Percentiles rank a stretch among this genome's conserved stretches.
phyloP scores from a whole-genome alignment of 2,329 filamentous ascomycete species.

The Fusarium beomiforme region DNA sequence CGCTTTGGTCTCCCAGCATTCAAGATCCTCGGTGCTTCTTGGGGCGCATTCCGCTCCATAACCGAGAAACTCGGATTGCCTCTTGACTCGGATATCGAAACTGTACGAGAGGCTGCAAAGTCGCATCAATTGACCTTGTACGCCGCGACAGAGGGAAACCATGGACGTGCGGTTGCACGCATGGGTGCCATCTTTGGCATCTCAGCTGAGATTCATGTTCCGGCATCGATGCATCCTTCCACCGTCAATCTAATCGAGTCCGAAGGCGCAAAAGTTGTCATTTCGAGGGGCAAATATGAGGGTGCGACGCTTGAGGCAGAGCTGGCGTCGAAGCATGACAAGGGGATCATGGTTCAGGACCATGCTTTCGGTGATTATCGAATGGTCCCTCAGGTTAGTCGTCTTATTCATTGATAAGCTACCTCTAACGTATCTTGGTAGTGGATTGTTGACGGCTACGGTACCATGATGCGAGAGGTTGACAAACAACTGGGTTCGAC shows the following conservation, averaged over 20 bases:
- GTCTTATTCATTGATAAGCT: rapidly evolving
- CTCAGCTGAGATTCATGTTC: constrained; percentile 69
- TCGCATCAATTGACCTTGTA: constrained; percentile 57
- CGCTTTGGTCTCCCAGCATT: constrained; percentile 78
- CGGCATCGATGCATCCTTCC: constrained; percentile 62
- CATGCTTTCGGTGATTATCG: constrained; percentile 73
- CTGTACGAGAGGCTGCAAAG: constrained; percentile 50
- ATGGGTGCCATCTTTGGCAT: constrained; percentile 72
- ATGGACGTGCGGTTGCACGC: constrained; percentile 76
- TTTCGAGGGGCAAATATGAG: constrained; percentile 71
- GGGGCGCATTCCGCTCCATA: constrained; percentile 72
- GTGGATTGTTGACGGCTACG: constrained; percentile 83
- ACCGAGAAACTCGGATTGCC: constrained; percentile 55
- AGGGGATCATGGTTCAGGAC: constrained; percentile 73
- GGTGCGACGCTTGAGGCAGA: constrained; percentile 63
- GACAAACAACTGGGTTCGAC: constrained; percentile 64
- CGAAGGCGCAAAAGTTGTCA: constrained; percentile 70
- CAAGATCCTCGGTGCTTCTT: constrained; percentile 83
- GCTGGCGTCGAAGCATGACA: constrained; percentile 50
- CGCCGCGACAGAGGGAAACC: constrained; percentile 80
- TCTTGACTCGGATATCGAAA: constrained; percentile 53
- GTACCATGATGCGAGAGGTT: constrained; percentile 75
- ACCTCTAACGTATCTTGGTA: constrained; percentile 29
- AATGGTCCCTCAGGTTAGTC: constrained; percentile 66
- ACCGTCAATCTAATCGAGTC: constrained; percentile 64